Evolutionary conservation across 768 basidiomycete genomes (phyloP).

Genomic region (Butyriboletus loyo): DNA sequence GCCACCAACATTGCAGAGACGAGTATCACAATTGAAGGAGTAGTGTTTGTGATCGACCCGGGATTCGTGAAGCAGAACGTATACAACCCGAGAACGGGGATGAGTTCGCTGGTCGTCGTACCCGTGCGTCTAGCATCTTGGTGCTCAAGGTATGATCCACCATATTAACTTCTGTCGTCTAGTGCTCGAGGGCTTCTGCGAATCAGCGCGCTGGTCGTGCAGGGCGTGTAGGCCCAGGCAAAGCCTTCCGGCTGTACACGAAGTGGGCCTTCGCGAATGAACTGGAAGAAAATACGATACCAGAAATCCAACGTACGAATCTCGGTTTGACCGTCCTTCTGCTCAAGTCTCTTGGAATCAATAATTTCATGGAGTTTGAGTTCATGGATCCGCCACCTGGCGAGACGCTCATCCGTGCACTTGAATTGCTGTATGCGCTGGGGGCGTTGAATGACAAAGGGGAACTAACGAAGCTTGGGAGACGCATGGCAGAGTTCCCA

Average conservation of each 20-base stretch:
- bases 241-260: slow-evolving; percentile 97
- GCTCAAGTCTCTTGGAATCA: slow-evolving; percentile 96
- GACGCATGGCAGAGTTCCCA: slow-evolving; percentile 98
- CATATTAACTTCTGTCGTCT: background rate
- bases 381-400: slow-evolving; percentile 98
- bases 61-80: slow-evolving; percentile 99
- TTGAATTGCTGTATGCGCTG: slow-evolving; percentile 91
- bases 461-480: slow-evolving; percentile 94
- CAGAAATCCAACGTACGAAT: slow-evolving; percentile 99
- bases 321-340: slow-evolving; percentile 92
- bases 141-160: background rate
- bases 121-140: slow-evolving; percentile 58
- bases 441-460: slow-evolving; percentile 96
- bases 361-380: slow-evolving; percentile 97
- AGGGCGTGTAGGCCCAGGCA: slow-evolving; percentile 96
- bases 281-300: slow-evolving; percentile 93
- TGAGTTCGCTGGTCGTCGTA: slow-evolving; percentile 95
- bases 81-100: slow-evolving; percentile 97
- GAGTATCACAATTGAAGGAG: slow-evolving; percentile 98
- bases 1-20: slow-evolving; percentile 99
- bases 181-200: slow-evolving; percentile 97
- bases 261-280: slow-evolving; percentile 98
- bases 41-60: slow-evolving; percentile 98
- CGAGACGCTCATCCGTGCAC: slow-evolving; percentile 92
- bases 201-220: slow-evolving; percentile 97